phyloP scores from a whole-genome alignment of 805 yeast genomes.

The Saccharomycopsis babjevae region DNA sequence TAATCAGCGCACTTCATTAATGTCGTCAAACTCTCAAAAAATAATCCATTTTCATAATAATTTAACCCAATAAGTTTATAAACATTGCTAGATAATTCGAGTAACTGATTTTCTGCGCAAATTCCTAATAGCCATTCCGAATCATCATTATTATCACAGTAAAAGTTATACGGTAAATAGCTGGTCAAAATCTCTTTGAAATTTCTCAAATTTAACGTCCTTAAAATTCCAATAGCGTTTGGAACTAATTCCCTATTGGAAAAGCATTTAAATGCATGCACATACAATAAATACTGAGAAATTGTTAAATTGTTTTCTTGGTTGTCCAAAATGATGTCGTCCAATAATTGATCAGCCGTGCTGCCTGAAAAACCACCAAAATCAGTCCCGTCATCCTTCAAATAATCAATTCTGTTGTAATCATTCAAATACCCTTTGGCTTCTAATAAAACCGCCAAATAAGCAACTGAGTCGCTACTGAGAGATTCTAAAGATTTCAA shows the following conservation, averaged over 20 bases:
- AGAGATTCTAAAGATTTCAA: conserved; percentile 48
- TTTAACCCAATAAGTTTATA: conserved; percentile 40
- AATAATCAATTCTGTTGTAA: conserved; percentile 21
- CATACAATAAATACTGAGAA: conserved; percentile 47
- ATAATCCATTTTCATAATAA: conserved; percentile 42
- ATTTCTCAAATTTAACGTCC: conserved; percentile 34
- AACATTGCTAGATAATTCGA: conserved; percentile 46
- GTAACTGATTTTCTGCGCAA: conserved; percentile 56
- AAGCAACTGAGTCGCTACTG: conserved; percentile 56
- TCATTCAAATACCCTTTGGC: conserved; percentile 47
- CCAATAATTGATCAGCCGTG: not conserved
- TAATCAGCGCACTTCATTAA: conserved; percentile 54
- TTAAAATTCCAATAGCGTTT: conserved; percentile 57
- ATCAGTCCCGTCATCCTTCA: not conserved
- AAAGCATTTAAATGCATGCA: conserved; percentile 46
- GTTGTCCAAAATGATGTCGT: not conserved
- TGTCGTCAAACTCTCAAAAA: conserved; percentile 54
- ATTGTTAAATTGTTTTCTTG: conserved; percentile 19
- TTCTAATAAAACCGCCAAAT: conserved; percentile 50
- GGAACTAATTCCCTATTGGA: conserved; percentile 47
- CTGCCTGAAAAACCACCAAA: not conserved
- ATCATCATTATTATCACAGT: conserved; percentile 61
- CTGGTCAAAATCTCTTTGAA: conserved; percentile 41
- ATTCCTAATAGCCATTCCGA: conserved; percentile 69
- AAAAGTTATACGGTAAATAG: conserved; percentile 45